These are phyloP conservation scores for Aspergillus sp. DNA, from an alignment of 2,329 filamentous ascomycete species.

Conservation along the genomic window DNA sequence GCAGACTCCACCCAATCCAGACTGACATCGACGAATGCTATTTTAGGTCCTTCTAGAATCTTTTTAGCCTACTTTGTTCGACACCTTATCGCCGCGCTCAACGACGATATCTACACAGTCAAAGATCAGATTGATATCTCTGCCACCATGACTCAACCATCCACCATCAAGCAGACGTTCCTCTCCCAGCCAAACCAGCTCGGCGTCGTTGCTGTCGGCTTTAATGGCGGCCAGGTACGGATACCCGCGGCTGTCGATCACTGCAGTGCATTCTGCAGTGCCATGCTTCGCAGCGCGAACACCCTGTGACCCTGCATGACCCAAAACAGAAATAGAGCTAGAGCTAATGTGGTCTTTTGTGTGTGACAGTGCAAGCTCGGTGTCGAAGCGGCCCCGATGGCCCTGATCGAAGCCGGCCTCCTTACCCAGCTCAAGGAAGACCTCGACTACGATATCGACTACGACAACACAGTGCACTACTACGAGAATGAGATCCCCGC, in stretches of 20 bases:
- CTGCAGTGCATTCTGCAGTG: background rate
- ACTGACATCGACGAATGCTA: constrained; percentile 5
- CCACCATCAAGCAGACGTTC: constrained; percentile 71
- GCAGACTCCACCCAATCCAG: constrained; percentile 14
- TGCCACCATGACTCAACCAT: constrained; percentile 57
- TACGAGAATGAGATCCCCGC: constrained; percentile 76
- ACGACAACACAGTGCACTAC: constrained; percentile 79
- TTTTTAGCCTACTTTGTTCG: constrained; percentile 18
- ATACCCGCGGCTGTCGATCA: constrained; percentile 22
- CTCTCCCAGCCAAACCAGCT: constrained; percentile 78
- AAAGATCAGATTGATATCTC: background rate
- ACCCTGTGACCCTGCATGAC: background rate
- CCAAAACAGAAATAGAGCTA: constrained; percentile 1
- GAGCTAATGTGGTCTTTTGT: background rate
- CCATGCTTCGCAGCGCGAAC: constrained; percentile 1
- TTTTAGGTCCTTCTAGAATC: constrained; percentile 28
- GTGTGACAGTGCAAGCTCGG: constrained; percentile 76
- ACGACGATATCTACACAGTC: background rate
- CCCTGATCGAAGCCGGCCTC: constrained; percentile 85
- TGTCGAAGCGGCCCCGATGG: constrained; percentile 87
- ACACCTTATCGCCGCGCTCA: constrained; percentile 12
- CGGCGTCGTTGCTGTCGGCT: constrained; percentile 91
- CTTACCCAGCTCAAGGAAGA: constrained; percentile 82
- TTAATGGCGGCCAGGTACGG: constrained; percentile 90
- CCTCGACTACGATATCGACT: constrained; percentile 84